Percentiles rank a stretch among this genome's conserved stretches.
Evolutionary conservation across 441 rosid genomes (phyloP).

Genomic region (Biscutella laevigata): DNA sequence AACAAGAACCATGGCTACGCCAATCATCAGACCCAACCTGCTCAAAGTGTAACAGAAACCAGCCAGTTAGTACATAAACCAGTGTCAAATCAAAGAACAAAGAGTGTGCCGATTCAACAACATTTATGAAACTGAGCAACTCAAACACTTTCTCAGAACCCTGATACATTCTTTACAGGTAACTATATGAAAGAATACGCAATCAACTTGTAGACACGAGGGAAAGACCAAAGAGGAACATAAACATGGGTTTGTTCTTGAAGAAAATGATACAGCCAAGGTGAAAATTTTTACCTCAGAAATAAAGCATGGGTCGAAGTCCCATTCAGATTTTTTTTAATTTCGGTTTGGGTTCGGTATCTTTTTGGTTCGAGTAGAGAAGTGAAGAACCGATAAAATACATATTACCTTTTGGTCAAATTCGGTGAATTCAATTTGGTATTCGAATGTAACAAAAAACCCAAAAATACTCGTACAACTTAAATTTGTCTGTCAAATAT

Average conservation of each 20-base stretch:
- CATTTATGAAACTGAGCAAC: background rate
- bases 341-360: no score
- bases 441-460: no score
- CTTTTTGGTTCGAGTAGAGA: no score
- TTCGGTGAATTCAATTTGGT: no score
- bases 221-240: no score
- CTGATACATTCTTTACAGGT: background rate
- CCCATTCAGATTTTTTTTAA: no score
- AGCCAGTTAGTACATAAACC: slow-evolving; percentile 5
- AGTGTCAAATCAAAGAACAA: background rate
- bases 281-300: slow-evolving; percentile 42
- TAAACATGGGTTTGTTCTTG: background rate
- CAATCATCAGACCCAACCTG: slow-evolving; percentile 86
- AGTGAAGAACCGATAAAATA: no score
- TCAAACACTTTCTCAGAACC: background rate
- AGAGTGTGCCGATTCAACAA: background rate
- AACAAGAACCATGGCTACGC: slow-evolving; percentile 65
- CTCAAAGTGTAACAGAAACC: background rate
- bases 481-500: no score
- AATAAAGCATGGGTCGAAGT: no score
- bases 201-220: no score
- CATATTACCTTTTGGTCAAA: no score
- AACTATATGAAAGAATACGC: background rate
- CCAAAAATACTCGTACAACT: no score
- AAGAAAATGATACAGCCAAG: background rate